Evolutionary conservation across 78 protist genomes (phyloP), one percentile per base, ranked within the genome.

Genomic region (Chrysochromulina tobinii): DNA sequence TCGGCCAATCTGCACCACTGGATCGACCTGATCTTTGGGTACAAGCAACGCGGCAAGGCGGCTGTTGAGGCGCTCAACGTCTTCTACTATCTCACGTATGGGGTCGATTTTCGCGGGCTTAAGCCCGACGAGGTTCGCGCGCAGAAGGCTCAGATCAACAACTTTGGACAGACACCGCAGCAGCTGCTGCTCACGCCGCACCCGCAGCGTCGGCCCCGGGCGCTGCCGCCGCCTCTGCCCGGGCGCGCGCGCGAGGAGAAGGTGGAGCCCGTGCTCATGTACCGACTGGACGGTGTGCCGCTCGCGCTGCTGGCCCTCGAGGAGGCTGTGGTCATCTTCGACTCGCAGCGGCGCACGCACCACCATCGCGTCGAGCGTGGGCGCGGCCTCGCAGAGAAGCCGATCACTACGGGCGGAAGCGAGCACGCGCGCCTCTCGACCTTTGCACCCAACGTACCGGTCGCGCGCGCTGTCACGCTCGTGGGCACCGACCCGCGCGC

Each of bases 21-120:
- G 99, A 97, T 99, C 51, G 99, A 99, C 91, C 94, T 99, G 48
- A 94, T 99, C 88, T 99, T 99, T 81, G 99, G 99, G 38, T 84
- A 27, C 95, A 97, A 97, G 94, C 99, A 99, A 95, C 88, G 83
- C 2, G 99, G 99, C 50, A 72, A 66, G 75, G 14, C 11, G 55
- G 90, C 90, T 7, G 53, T 57, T 57, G 79, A 55, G 27, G 98
- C 99, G 0, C 14, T 12, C 81, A 99, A 99, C 92, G 97, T 98
- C 50, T 98, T 96, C 95, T 94, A 92, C 91, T 96, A 95, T 7
- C 81, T 97, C 20, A 97, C 99, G 57, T 98, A 98, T 94, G 98
- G 97, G 87, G 98, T 97, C 61, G 93, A 81, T 6, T 97, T 94
- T 21, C 98, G 98, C 90, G 69, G 96, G 64, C 95, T 89, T 57